Evolutionary conservation across 306 rosid species (phyloP).

Genomic region (Ziziphus jujuba): DNA sequence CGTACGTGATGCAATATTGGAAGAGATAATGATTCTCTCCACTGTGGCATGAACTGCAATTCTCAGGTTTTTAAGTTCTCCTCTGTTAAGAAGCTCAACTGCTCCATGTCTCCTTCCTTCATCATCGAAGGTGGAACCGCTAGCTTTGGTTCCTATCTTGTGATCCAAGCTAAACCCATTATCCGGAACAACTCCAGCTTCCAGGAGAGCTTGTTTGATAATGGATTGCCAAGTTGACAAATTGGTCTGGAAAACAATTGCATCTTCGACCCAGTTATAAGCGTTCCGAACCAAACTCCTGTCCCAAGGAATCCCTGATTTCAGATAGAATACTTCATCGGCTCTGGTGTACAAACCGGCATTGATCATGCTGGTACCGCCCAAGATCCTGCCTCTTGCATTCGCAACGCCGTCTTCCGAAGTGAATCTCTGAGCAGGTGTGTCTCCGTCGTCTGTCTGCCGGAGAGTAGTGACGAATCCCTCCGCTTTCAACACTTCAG

Average conservation of each 20-base stretch:
- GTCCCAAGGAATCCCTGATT: slow-evolving; percentile 26
- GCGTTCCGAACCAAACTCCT: slow-evolving; percentile 17
- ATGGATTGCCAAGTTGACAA: slow-evolving; percentile 15
- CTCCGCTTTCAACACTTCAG: background rate
- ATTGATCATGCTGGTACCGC: slow-evolving; percentile 34
- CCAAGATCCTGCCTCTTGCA: slow-evolving; percentile 29
- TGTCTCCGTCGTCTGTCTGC: slow-evolving; percentile 8
- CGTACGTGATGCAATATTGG: slow-evolving; percentile 2
- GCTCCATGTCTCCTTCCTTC: slow-evolving; percentile 32
- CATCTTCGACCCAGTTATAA: slow-evolving; percentile 28
- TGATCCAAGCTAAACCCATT: slow-evolving; percentile 28
- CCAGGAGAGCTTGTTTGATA: slow-evolving; percentile 8
- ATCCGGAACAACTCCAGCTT: slow-evolving; percentile 12
- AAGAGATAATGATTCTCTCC: slow-evolving; percentile 28
- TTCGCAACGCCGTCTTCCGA: slow-evolving; percentile 29
- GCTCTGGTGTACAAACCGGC: slow-evolving; percentile 23
- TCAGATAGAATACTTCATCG: slow-evolving; percentile 1
- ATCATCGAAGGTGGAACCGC: slow-evolving; percentile 23
- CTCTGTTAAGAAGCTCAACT: slow-evolving; percentile 29
- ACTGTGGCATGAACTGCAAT: slow-evolving; percentile 30
- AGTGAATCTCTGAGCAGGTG: slow-evolving; percentile 1
- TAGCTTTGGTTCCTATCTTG: slow-evolving; percentile 10
- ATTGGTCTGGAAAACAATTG: background rate
- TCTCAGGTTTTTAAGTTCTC: slow-evolving; percentile 12
- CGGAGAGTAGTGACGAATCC: background rate